Base-by-base conservation (phyloP, 768 basidiomycete species). In the Termitomyces sp. region DNA sequence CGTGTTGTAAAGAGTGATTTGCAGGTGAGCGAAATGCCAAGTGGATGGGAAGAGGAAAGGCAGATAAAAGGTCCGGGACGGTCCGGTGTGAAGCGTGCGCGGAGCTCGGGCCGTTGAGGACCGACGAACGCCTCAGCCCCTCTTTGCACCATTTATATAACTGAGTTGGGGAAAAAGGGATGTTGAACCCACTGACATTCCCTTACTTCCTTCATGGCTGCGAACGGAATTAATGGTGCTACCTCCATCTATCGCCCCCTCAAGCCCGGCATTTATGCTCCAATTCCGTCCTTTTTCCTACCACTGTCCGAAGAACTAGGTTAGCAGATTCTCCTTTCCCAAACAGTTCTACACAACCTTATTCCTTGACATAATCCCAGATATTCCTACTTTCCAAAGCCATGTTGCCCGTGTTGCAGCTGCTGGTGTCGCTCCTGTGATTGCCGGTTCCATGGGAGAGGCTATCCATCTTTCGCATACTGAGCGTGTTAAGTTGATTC, bases 401-500 rank as follows among this genome's bases (percentile, higher is more conserved):
- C 92, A 93, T 73, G 78, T 91, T 47, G 74, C 82, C 55, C 79
- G 78, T 47, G 74, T 85, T 50, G 91, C 88, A 9, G 73, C 74
- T 51, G 86, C 84, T 13, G 89, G 89, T 28, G 86, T 91, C 63
- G 81, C 75, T 8, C 88, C 88, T 16, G 75, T 95, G 61, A 75
- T 93, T 52, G 80, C 85, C 36, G 93, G 93, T 18, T 88, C 90
- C 5, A 91, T 91, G 90, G 87, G 93, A 64, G 93, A 95, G 70
- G 92, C 89, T 20, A 80, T 85, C 61, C 92, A 95, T 68, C 68
- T 83, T 53, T 79, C 88, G 44, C 87, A 81, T 66, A 68, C 76
- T 3, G 93, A 95, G 67, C 85, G 93, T 43, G 74, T 78, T 48
- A 73, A 66, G 10, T 75, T 94, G 62, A 84, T 93, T 69, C 80